Conservation (phyloP, 768 basidiomycete genomes). For the Lactarius deliciosus region DNA sequence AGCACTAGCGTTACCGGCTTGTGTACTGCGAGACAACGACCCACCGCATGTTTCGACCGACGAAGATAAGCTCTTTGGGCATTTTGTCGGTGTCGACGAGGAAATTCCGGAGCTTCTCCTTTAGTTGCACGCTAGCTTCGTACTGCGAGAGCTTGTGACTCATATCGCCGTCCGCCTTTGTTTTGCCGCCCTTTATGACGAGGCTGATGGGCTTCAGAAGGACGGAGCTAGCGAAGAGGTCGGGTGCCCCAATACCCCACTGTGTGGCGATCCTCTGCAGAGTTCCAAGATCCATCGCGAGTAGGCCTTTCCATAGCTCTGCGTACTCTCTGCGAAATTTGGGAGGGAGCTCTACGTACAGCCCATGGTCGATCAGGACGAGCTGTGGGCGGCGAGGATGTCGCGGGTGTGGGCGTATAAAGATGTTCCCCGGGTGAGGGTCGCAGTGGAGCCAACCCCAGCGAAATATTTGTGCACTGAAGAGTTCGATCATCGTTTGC, state of each 20-base stretch:
- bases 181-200: conserved; percentile 34
- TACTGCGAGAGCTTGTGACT: conserved; percentile 54
- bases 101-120: conserved; percentile 63
- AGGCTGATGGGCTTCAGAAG: conserved; percentile 61
- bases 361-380: conserved; percentile 88
- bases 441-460: conserved; percentile 91
- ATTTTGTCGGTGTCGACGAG: conserved; percentile 72
- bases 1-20: neutral
- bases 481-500: conserved; percentile 84
- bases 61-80: conserved; percentile 74
- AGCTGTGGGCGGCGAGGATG: conserved; percentile 53
- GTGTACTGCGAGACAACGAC: conserved; percentile 5
- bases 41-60: conserved; percentile 74
- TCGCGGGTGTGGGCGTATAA: conserved; percentile 59
- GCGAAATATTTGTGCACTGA: conserved; percentile 86
- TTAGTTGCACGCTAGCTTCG: conserved; percentile 67
- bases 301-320: conserved; percentile 67
- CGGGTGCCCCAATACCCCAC: conserved; percentile 73
- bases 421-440: conserved; percentile 76
- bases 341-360: conserved; percentile 74
- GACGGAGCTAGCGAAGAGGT: conserved; percentile 71
- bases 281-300: conserved; percentile 53
- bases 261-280: conserved; percentile 50
- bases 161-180: conserved; percentile 32
- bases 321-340: conserved; percentile 76